A percentile compares a stretch with the other conserved stretches of the same genome.
Conservation (phyloP, 768 basidiomycete species). For the Paxillus rubicundulus region DNA sequence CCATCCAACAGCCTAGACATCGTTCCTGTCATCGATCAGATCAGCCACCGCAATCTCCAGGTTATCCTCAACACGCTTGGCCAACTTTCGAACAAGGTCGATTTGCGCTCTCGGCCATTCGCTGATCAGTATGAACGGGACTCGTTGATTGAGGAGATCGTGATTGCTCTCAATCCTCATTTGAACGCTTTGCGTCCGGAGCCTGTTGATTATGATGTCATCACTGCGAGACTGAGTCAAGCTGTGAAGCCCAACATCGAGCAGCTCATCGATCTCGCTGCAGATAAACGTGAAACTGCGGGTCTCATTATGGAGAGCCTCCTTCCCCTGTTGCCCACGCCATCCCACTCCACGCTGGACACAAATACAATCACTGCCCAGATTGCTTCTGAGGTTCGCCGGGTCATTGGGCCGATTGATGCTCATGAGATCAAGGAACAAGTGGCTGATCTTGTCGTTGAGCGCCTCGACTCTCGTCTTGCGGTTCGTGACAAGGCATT, state of each 20-base stretch:
- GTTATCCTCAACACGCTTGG: slow-evolving; percentile 62
- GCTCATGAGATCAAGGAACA: slow-evolving; percentile 87
- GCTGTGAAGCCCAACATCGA: slow-evolving; percentile 88
- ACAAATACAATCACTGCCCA: slow-evolving; percentile 54
- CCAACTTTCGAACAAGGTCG: slow-evolving; percentile 37
- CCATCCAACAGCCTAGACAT: slow-evolving; percentile 31
- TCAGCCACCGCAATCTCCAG: slow-evolving; percentile 53
- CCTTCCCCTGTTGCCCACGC: slow-evolving; percentile 57
- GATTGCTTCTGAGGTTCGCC: slow-evolving; percentile 66
- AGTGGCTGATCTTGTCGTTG: slow-evolving; percentile 84
- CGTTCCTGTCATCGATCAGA: slow-evolving; percentile 52
- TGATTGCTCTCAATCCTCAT: slow-evolving; percentile 56
- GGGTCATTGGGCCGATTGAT: slow-evolving; percentile 72
- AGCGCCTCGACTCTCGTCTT: slow-evolving; percentile 77
- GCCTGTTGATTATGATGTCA: slow-evolving; percentile 71
- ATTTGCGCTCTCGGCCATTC: slow-evolving; percentile 30
- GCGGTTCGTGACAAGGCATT: slow-evolving; percentile 73
- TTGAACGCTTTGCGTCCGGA: slow-evolving; percentile 62
- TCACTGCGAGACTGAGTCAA: slow-evolving; percentile 74
- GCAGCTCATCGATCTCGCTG: slow-evolving; percentile 84
- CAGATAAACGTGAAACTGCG: slow-evolving; percentile 86
- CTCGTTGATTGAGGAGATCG: slow-evolving; percentile 57
- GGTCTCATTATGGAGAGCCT: slow-evolving; percentile 74
- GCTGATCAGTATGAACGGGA: slow-evolving; percentile 50
- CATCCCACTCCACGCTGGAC: slow-evolving; percentile 43